Conservation (phyloP, 345 rosid genomes). For the Melaleuca alternifolia region DNA sequence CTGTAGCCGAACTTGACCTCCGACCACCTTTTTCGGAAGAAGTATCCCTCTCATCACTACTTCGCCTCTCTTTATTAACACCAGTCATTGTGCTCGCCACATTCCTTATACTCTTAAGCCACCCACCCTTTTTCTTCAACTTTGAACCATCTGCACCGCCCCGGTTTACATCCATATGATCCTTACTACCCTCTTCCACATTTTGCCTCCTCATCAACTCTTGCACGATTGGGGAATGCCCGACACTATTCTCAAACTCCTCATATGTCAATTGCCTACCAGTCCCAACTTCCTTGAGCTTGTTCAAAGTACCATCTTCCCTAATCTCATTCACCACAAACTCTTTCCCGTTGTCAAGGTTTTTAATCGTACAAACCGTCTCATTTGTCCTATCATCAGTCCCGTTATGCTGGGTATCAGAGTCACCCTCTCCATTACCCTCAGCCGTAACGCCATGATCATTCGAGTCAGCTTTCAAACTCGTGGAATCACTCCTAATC, state of each 20-base stretch:
- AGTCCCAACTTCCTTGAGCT: conserved; percentile 81
- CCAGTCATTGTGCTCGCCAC: conserved; percentile 54
- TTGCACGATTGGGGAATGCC: conserved; percentile 92
- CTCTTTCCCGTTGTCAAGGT: conserved; percentile 84
- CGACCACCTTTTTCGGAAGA: conserved; percentile 85
- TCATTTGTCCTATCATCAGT: conserved; percentile 10
- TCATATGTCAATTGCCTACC: conserved; percentile 84
- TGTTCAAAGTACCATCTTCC: conserved; percentile 61
- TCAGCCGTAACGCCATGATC: conserved; percentile 10
- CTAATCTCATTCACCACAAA: conserved; percentile 82
- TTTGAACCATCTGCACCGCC: conserved; percentile 24
- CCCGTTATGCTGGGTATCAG: conserved; percentile 10
- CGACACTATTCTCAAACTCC: conserved; percentile 83
- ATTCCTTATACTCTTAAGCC: conserved; percentile 68
- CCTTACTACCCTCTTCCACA: conserved; percentile 61
- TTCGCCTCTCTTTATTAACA: conserved; percentile 58
- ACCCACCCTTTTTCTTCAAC: conserved; percentile 70
- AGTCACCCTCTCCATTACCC: not conserved
- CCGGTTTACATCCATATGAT: conserved; percentile 22
- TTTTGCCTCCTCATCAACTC: conserved; percentile 96
- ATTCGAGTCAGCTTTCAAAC: conserved; percentile 17
- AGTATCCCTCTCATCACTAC: conserved; percentile 88
- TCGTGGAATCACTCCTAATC: conserved; percentile 6
- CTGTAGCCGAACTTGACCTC: conserved; percentile 92
- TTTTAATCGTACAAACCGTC: conserved; percentile 56